Conservation (phyloP, 2,329 filamentous ascomycete genomes). For the Aaosphaeria pasadenensis region DNA sequence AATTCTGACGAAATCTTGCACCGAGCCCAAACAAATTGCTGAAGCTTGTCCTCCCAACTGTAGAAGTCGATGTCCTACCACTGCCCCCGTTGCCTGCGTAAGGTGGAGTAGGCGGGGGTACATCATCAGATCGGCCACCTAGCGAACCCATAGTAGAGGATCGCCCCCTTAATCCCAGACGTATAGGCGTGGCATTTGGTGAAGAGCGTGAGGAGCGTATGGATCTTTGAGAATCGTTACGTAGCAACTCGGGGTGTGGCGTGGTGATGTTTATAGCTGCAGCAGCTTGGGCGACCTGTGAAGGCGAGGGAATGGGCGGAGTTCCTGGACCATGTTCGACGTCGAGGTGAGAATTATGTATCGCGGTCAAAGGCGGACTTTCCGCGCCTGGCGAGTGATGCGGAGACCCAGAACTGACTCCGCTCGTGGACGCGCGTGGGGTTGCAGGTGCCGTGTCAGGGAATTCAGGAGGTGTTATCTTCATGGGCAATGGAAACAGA, state of each 20-base stretch:
- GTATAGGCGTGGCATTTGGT: constrained; percentile 54
- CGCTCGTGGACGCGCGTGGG: constrained; percentile 41
- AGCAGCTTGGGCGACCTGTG: constrained; percentile 51
- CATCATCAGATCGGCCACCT: constrained; percentile 68
- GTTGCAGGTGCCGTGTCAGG: constrained; percentile 45
- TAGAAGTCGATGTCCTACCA: constrained; percentile 75
- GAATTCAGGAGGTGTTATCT: constrained; percentile 52
- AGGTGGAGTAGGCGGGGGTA: constrained; percentile 62
- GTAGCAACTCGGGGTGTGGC: constrained; percentile 47
- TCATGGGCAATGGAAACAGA: constrained; percentile 86
- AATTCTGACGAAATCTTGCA: constrained; percentile 75
- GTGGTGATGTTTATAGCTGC: constrained; percentile 47
- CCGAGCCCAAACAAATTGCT: constrained; percentile 79
- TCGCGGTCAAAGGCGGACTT: constrained; percentile 37
- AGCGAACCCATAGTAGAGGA: constrained; percentile 90
- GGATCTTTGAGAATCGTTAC: constrained; percentile 62
- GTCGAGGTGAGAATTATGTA: constrained; percentile 19
- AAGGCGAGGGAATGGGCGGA: constrained; percentile 47
- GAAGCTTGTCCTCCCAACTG: constrained; percentile 84
- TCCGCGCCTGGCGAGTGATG: constrained; percentile 38
- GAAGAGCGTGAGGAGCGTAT: constrained; percentile 63
- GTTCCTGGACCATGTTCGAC: constrained; percentile 23
- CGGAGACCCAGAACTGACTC: constrained; percentile 30
- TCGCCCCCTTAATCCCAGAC: constrained; percentile 64
- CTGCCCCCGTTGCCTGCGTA: constrained; percentile 30